These are phyloP conservation scores for Fonsecaea nubica DNA, from an alignment of 2,329 filamentous ascomycete species.

Conservation along the genomic window DNA sequence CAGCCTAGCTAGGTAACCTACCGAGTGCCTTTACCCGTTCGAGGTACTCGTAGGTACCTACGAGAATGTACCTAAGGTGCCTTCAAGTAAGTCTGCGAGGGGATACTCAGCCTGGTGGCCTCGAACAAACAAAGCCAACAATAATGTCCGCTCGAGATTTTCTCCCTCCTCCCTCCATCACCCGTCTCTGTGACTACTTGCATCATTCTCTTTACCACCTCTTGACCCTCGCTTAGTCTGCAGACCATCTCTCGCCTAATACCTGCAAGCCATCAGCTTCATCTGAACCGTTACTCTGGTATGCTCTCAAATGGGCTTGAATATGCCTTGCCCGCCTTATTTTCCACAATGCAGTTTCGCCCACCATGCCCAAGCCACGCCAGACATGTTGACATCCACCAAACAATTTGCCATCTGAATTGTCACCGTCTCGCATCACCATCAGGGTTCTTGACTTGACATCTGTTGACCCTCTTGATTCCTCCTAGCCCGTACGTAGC, in stretches of 20 bases:
- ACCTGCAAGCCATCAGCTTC: conserved; percentile 26
- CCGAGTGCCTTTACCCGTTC: too few relatives aligned
- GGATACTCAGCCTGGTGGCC: not conserved
- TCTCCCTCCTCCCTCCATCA: conserved; percentile 14
- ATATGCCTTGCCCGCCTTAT: not conserved
- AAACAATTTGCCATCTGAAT: not conserved
- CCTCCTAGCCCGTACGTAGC: not conserved
- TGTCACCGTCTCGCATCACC: conserved; percentile 2
- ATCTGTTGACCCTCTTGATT: not conserved
- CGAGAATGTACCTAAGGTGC: too few relatives aligned
- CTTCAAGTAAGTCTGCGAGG: too few relatives aligned
- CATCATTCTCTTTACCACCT: not conserved
- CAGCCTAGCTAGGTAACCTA: too few relatives aligned
- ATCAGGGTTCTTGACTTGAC: not conserved
- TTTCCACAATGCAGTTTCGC: not conserved
- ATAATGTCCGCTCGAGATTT: too few relatives aligned
- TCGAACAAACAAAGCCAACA: not conserved
- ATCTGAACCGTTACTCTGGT: conserved; percentile 20
- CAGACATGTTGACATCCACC: conserved; percentile 1
- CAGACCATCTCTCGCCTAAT: conserved; percentile 15
- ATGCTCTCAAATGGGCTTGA: conserved; percentile 3
- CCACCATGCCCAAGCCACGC: not conserved
- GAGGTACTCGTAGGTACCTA: too few relatives aligned
- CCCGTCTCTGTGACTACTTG: not conserved
- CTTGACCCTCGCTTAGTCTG: conserved; percentile 9